A percentile compares a stretch with the other conserved stretches of the same genome.
These are phyloP conservation scores for Ceratopteris richardii DNA, from an alignment of 75 land plant genomes.

Conservation along the genomic window DNA sequence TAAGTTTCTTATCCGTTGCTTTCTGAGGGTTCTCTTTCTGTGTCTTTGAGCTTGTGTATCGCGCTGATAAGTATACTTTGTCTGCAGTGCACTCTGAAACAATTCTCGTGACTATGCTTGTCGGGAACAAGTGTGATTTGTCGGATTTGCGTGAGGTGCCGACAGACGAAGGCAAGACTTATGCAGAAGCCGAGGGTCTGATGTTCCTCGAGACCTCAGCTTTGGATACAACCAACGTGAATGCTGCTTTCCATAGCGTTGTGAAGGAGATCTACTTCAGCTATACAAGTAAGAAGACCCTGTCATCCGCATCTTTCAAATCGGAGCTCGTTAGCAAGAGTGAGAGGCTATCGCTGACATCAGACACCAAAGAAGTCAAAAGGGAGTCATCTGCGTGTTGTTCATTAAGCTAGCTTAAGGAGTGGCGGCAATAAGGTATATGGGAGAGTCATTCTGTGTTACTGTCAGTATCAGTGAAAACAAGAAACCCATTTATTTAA, in stretches of 20 bases:
- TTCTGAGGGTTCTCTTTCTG: neutral
- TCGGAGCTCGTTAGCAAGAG: no score
- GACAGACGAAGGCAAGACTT: constrained; percentile 73
- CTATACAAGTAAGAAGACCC: constrained; percentile 47
- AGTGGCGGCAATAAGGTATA: no score
- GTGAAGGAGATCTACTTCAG: constrained; percentile 78
- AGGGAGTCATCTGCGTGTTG: no score
- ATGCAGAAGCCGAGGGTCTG: constrained; percentile 65
- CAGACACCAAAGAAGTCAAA: no score
- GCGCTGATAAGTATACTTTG: neutral
- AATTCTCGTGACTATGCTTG: constrained; percentile 64
- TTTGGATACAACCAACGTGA: constrained; percentile 69
- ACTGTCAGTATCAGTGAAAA: no score
- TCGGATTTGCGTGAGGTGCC: constrained; percentile 63
- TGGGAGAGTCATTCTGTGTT: no score
- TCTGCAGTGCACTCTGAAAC: constrained; percentile 44
- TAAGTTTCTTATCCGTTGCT: neutral
- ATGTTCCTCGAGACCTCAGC: constrained; percentile 89
- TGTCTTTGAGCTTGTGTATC: neutral
- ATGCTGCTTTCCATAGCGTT: constrained; percentile 61
- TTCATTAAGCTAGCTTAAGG: no score
- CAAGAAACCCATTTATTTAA: no score
- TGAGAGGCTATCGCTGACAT: no score
- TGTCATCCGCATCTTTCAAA: constrained; percentile 21
- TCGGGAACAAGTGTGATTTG: constrained; percentile 82